These are phyloP conservation scores for Kwoniella bestiolae DNA, from an alignment of 768 basidiomycete species.

Conservation along the genomic window DNA sequence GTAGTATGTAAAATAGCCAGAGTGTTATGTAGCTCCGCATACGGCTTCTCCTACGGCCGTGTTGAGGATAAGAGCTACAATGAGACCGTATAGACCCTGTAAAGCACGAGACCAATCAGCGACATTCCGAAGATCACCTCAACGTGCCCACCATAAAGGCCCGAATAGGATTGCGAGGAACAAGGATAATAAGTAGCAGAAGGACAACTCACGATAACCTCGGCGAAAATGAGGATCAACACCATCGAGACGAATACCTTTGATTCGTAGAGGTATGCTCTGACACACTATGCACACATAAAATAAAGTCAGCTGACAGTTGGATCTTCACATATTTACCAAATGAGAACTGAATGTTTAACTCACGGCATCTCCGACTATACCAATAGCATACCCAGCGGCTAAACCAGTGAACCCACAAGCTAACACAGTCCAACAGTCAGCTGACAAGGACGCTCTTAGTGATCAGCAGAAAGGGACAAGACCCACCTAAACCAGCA, in stretches of 20 bases:
- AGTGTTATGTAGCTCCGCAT: conserved; percentile 33
- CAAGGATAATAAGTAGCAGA: neutral
- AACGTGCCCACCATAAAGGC: no score
- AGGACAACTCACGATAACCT: conserved; percentile 82
- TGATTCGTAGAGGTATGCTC: conserved; percentile 87
- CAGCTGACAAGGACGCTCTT: neutral
- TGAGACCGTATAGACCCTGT: conserved; percentile 57
- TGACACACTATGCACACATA: conserved; percentile 71
- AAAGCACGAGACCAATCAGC: neutral
- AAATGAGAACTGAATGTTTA: neutral
- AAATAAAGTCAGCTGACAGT: neutral
- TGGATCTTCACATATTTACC: neutral
- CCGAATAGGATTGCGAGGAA: no score
- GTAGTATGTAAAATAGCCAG: neutral
- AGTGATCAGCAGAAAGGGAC: neutral
- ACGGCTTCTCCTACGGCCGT: conserved; percentile 66
- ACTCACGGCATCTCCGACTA: conserved; percentile 89
- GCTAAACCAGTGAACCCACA: conserved; percentile 90
- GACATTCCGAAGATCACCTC: no score
- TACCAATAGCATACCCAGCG: conserved; percentile 92
- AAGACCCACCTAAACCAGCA: conserved; percentile 67
- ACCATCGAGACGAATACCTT: conserved; percentile 95
- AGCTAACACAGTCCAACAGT: conserved; percentile 57
- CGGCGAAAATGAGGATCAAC: conserved; percentile 73
- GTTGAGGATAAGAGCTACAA: conserved; percentile 92